Evolutionary conservation across 805 yeast species (phyloP).

Genomic region (Ogataea nonfermentans): DNA sequence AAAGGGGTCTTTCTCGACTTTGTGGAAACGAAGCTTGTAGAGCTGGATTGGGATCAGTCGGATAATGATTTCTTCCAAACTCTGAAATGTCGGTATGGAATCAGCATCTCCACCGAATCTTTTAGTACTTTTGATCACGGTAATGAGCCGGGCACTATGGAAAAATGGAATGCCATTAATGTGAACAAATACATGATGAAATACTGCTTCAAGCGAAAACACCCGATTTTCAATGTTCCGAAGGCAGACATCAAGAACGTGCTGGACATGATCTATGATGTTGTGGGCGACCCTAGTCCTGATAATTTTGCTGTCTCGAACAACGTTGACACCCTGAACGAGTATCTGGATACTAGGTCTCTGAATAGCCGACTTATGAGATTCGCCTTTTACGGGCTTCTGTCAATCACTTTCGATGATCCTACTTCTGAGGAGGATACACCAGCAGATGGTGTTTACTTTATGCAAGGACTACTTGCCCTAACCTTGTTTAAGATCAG

Average conservation of each 20-base stretch:
- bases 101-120: constrained; percentile 55
- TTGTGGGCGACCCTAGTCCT: constrained; percentile 64
- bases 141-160: constrained; percentile 41
- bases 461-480: constrained; percentile 63
- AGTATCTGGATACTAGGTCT: constrained; percentile 44
- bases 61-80: constrained; percentile 76
- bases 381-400: constrained; percentile 52
- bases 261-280: constrained; percentile 68
- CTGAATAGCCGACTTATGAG: constrained; percentile 46
- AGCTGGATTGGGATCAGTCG: constrained; percentile 42
- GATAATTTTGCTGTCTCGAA: constrained; percentile 40
- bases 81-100: constrained; percentile 74
- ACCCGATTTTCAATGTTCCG: constrained; percentile 57
- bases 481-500: constrained; percentile 68
- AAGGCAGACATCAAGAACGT: constrained; percentile 71
- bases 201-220: constrained; percentile 51
- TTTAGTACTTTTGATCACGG: constrained; percentile 69
- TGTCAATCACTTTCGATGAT: constrained; percentile 26
- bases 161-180: constrained; percentile 35
- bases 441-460: constrained; percentile 59
- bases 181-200: constrained; percentile 49
- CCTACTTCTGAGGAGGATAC: constrained; percentile 38
- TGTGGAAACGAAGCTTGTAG: constrained; percentile 52
- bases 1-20: constrained; percentile 61
- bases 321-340: constrained; percentile 45